These are phyloP conservation scores for Chiua virens DNA, from an alignment of 768 basidiomycete genomes.

Conservation along the genomic window DNA sequence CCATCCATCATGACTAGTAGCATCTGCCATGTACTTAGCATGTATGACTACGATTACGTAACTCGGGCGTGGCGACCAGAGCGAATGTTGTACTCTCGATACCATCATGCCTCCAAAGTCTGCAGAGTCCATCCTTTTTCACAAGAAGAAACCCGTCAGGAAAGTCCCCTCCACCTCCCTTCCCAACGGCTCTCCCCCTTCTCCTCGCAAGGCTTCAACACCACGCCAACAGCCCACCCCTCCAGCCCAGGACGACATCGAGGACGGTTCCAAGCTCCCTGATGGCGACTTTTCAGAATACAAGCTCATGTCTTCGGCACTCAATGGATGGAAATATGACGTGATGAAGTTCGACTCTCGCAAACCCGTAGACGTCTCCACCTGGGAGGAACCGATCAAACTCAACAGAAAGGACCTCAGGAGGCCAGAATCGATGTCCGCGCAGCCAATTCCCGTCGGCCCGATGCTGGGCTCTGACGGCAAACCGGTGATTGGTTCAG, in stretches of 20 bases:
- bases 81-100: neutral
- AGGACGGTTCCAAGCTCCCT: constrained; percentile 56
- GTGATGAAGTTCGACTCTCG: constrained; percentile 88
- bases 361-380: constrained; percentile 64
- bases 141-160: constrained; percentile 55
- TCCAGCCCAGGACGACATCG: constrained; percentile 43
- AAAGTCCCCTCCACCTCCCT: constrained; percentile 12
- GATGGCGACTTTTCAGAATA: constrained; percentile 74
- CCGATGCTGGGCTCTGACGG: constrained; percentile 84
- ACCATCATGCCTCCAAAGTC: constrained; percentile 30
- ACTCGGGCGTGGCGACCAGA: constrained; percentile 1
- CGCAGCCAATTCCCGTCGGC: constrained; percentile 52
- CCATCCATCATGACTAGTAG: constrained; percentile 17
- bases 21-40: constrained; percentile 13
- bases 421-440: constrained; percentile 41
- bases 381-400: constrained; percentile 76
- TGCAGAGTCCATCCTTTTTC: constrained; percentile 58
- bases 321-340: constrained; percentile 90
- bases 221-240: constrained; percentile 43
- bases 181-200: constrained; percentile 17
- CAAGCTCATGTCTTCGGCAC: constrained; percentile 72
- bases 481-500: constrained; percentile 75
- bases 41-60: constrained; percentile 27
- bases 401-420: constrained; percentile 84
- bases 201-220: constrained; percentile 37